Conservation (phyloP, 192 early-diverging fungal species). For the Globomyces pollinis-pini region DNA sequence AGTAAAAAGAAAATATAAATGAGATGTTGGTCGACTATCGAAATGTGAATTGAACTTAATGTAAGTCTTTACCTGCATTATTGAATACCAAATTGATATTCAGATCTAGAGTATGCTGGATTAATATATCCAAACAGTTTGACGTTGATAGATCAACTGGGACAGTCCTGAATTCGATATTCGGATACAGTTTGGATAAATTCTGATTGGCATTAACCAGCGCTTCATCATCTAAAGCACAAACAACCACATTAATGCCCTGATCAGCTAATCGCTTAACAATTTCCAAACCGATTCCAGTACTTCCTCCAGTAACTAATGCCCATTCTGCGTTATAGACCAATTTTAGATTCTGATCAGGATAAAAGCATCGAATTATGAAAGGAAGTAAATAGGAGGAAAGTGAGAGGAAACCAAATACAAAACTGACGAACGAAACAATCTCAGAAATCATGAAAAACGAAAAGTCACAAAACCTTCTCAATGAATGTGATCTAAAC, state of each 20-base stretch:
- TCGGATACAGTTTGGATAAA: slow-evolving; percentile 34
- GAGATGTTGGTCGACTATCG: slow-evolving; percentile 4
- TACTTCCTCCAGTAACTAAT: slow-evolving; percentile 48
- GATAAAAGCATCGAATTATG: slow-evolving; percentile 4
- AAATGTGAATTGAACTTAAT: neutral
- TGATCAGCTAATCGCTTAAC: slow-evolving; percentile 41
- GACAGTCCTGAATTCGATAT: slow-evolving; percentile 39
- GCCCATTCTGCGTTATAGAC: slow-evolving; percentile 54
- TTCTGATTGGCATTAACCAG: slow-evolving; percentile 20
- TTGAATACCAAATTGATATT: slow-evolving; percentile 48
- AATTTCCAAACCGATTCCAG: slow-evolving; percentile 51
- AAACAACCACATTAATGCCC: slow-evolving; percentile 49
- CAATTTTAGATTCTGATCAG: slow-evolving; percentile 40
- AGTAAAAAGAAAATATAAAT: no score
- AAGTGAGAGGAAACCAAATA: no score
- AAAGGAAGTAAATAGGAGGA: slow-evolving; percentile 3
- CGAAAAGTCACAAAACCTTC: no score
- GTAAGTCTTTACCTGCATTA: no score
- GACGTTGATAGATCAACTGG: slow-evolving; percentile 39
- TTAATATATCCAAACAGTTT: slow-evolving; percentile 36
- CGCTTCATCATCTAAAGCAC: slow-evolving; percentile 40
- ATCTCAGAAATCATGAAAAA: no score
- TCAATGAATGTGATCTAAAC: no score
- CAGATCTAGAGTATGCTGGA: slow-evolving; percentile 21
- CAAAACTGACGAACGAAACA: no score